phyloP scores from a whole-genome alignment of 2,329 filamentous ascomycete genomes.

The Sporothrix luriei region DNA sequence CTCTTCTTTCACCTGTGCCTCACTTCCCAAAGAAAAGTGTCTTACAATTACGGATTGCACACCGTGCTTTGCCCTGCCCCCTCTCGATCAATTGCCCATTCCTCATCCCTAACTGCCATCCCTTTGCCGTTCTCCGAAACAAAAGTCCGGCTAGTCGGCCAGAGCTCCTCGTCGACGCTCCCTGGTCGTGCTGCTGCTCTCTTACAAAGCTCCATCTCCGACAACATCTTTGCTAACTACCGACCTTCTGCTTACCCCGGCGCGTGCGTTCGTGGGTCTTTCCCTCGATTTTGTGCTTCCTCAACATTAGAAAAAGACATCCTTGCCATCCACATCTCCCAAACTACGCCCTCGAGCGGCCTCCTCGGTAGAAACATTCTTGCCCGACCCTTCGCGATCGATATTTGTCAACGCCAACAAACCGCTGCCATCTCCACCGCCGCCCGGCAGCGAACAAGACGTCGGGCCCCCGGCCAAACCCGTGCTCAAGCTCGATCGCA shows the following conservation, averaged over 20 bases:
- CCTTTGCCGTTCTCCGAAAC: constrained; percentile 6
- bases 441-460: constrained; percentile 48
- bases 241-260: background rate
- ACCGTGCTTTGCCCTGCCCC: background rate
- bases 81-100: background rate
- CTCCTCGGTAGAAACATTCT: constrained; percentile 18
- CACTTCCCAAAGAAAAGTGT: background rate
- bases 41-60: background rate
- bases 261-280: background rate
- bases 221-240: constrained; percentile 12
- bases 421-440: constrained; percentile 58
- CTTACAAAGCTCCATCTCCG: constrained; percentile 27
- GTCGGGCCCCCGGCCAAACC: constrained; percentile 48
- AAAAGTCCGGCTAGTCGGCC: background rate
- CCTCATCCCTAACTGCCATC: constrained; percentile 3
- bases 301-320: background rate
- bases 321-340: background rate
- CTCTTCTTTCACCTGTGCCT: constrained; percentile 7
- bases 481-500: constrained; percentile 57
- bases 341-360: constrained; percentile 8
- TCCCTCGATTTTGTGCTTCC: background rate
- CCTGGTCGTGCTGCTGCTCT: constrained; percentile 11
- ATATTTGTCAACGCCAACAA: constrained; percentile 54
- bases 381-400: constrained; percentile 28
- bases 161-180: background rate